phyloP scores from a whole-genome alignment of 163 green algal genomes.

The Coccomyxa subellipsoidea region DNA sequence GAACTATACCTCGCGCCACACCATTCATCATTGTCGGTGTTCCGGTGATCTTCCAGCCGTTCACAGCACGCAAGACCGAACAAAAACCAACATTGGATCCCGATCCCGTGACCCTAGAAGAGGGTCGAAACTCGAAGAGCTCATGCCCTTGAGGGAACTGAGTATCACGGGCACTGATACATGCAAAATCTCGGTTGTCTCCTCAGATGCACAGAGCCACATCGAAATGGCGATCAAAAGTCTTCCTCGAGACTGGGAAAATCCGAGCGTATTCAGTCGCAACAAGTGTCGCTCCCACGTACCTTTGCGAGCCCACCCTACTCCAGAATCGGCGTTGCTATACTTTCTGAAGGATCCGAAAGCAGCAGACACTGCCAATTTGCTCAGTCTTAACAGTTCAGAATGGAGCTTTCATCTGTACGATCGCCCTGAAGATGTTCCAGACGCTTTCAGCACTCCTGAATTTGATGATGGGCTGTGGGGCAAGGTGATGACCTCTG shows the following conservation, averaged over 20 bases:
- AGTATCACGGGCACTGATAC: too few relatives aligned
- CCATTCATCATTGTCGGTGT: neutral
- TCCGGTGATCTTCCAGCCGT: neutral
- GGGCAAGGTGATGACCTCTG: conserved; percentile 24
- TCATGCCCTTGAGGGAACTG: too few relatives aligned
- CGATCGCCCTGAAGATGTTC: conserved; percentile 50
- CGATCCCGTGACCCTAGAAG: too few relatives aligned
- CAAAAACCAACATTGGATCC: neutral
- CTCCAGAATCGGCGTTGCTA: conserved; percentile 18
- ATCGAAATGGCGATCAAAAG: neutral
- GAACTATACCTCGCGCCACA: neutral
- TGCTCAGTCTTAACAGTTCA: conserved; percentile 40
- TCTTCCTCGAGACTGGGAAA: conserved; percentile 66
- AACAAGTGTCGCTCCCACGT: conserved; percentile 64
- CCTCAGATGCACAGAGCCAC: too few relatives aligned
- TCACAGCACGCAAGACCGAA: neutral
- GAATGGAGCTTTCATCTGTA: conserved; percentile 70
- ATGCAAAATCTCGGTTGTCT: too few relatives aligned
- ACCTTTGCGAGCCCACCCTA: conserved; percentile 50
- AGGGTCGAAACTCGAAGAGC: too few relatives aligned
- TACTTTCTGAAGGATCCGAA: conserved; percentile 24
- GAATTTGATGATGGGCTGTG: conserved; percentile 46
- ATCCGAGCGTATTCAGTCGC: conserved; percentile 58
- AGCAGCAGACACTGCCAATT: neutral
- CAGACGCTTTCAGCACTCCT: conserved; percentile 33